A percentile compares a stretch with the other conserved stretches of the same genome.
phyloP scores from a whole-genome alignment of 176 grass and related monocot species.

The Cymbopogon citratus region DNA sequence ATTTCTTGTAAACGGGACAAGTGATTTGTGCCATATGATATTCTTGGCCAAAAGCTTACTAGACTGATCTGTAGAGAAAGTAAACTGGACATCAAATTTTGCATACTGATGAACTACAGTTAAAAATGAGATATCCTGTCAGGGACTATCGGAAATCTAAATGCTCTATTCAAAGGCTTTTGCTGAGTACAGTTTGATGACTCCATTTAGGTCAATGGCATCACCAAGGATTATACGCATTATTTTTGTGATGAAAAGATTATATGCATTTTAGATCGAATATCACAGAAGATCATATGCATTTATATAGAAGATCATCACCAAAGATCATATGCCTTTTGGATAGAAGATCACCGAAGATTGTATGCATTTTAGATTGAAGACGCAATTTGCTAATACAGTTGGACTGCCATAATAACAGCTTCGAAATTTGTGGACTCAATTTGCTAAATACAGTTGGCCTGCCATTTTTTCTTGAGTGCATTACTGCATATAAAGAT shows the following conservation, averaged over 20 bases:
- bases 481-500: not conserved
- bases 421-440: not conserved
- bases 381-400: not conserved
- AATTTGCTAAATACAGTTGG: not conserved
- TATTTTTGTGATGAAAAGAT: not conserved
- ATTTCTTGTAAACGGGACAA: not conserved
- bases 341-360: no score
- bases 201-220: not conserved
- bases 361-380: not conserved
- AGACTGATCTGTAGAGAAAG: slow-evolving; percentile 1
- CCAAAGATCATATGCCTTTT: not conserved
- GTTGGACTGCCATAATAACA: not conserved
- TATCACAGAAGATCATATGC: not conserved
- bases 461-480: not conserved
- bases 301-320: not conserved
- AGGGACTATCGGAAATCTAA: not conserved
- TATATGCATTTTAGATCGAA: not conserved
- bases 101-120: not conserved
- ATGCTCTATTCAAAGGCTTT: not conserved
- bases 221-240: not conserved
- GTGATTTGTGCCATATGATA: not conserved
- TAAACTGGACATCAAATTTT: slow-evolving; percentile 5
- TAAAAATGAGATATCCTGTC: not conserved
- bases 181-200: not conserved
- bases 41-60: not conserved